A percentile compares a stretch with the other conserved stretches of the same genome.
Evolutionary conservation across 176 grass and related monocot genomes (phyloP).

Genomic region (Oryza punctata): DNA sequence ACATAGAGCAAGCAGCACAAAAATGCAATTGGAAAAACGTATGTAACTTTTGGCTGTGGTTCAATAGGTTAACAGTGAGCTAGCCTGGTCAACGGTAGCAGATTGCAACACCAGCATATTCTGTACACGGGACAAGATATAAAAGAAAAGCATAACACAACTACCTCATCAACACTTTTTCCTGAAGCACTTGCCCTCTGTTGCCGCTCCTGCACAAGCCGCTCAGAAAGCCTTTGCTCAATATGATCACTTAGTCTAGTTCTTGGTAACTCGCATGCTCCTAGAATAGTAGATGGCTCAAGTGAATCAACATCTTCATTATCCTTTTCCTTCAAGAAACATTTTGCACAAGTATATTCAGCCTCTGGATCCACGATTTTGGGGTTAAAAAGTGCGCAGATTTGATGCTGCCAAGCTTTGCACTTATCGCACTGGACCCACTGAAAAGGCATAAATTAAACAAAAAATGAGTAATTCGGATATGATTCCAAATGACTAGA

Average conservation of each 20-base stretch:
- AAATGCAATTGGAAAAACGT: background rate
- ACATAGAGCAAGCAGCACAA: background rate
- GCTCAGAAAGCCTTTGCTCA: constrained; percentile 76
- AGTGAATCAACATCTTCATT: constrained; percentile 41
- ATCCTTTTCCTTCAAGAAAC: constrained; percentile 72
- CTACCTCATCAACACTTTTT: constrained; percentile 81
- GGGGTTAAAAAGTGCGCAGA: constrained; percentile 92
- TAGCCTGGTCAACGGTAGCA: background rate
- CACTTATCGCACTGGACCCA: constrained; percentile 94
- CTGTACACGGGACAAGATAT: background rate
- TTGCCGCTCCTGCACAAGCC: constrained; percentile 64
- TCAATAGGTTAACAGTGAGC: background rate
- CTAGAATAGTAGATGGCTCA: constrained; percentile 53
- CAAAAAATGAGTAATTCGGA: constrained; percentile 39
- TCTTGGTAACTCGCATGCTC: constrained; percentile 72
- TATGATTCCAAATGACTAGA: constrained; percentile 17
- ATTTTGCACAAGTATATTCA: constrained; percentile 85
- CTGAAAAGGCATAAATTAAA: constrained; percentile 57
- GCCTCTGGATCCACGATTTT: constrained; percentile 61
- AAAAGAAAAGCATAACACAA: constrained; percentile 25
- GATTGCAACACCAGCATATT: background rate
- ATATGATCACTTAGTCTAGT: constrained; percentile 88
- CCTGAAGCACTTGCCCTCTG: constrained; percentile 59
- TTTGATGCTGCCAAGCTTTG: constrained; percentile 93
- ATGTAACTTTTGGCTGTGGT: background rate